phyloP scores from a whole-genome alignment of 345 rosid species.

The Heritiera littoralis region DNA sequence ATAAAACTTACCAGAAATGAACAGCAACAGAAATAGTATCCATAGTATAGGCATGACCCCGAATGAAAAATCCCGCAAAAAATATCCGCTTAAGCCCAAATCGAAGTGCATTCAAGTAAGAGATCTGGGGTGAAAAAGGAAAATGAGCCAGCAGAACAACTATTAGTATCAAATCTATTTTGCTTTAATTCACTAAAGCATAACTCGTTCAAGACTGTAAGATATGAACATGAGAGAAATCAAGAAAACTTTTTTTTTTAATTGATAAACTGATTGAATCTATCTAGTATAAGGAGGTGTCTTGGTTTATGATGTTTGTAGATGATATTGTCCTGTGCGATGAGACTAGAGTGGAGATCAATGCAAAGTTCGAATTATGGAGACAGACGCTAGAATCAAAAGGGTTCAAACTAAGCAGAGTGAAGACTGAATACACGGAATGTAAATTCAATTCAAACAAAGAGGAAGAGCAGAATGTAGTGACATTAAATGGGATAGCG shows the following conservation, averaged over 20 bases:
- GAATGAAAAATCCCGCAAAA: conserved; percentile 81
- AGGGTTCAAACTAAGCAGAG: no score
- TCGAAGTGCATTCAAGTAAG: conserved; percentile 83
- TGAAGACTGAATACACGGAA: no score
- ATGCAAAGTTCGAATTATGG: no score
- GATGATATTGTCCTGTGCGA: no score
- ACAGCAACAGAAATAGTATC: conserved; percentile 84
- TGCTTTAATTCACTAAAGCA: neutral
- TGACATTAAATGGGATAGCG: no score
- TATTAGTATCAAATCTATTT: neutral
- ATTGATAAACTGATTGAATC: no score
- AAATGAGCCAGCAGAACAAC: neutral
- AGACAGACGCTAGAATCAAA: no score
- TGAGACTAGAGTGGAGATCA: no score
- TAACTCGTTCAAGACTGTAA: neutral
- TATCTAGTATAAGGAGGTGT: no score
- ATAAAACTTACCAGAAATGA: conserved; percentile 56
- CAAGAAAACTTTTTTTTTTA: neutral
- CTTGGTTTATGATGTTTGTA: no score
- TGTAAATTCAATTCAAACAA: no score
- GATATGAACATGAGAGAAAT: neutral
- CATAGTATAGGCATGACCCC: conserved; percentile 74
- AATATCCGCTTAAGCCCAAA: conserved; percentile 78
- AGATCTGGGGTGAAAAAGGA: conserved; percentile 42
- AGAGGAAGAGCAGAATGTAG: no score